Evolutionary conservation across 163 green algal species (phyloP), one percentile per base, ranked within the genome.

Genomic region (Scenedesmus sp.): DNA sequence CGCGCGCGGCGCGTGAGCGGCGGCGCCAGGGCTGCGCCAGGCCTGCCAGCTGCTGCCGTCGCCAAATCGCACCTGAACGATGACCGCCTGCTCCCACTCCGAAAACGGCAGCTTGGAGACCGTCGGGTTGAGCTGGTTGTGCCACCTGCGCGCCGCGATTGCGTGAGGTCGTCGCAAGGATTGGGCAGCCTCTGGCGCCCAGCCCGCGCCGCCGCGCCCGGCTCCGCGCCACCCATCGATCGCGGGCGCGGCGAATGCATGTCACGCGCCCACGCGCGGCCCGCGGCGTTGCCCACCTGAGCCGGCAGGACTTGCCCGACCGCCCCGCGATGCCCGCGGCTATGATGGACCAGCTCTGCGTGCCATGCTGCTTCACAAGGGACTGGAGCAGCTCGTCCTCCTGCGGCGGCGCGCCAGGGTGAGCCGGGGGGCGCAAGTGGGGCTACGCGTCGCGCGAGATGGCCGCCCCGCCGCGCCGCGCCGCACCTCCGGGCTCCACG

Each of bases 121-220:
- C 6, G 84, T 74, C 2, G 94, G 94, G 79, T 97, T 88, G 5
- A 98, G 90, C 87, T 98, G 94, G 85, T 98, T 98, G 88, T 89
- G 94, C 94, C 94, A 98, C 57, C 91, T 91, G 60, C n/a, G 48
- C 2, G 31, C 54, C 44, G n/a, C n/a, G n/a, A n/a, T n/a, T n/a
- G n/a, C n/a, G n/a, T n/a, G n/a, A n/a, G n/a, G n/a, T n/a, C n/a
- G n/a, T n/a, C n/a, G n/a, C n/a, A n/a, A n/a, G n/a, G n/a, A n/a
- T n/a, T n/a, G n/a, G n/a, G n/a, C n/a, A n/a, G n/a, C n/a, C n/a
- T n/a, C n/a, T n/a, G n/a, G n/a, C n/a, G n/a, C n/a, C n/a, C n/a
- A 47, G 39, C 39, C 7, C 39, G 39, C 39, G 39, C 39, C 39
- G 39, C 39, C 39, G 62, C 36, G 20, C 51, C 31, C 17, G 44